These are phyloP conservation scores for Naganishia albida DNA, from an alignment of 1,284 basidiomycete genomes.

Conservation along the genomic window DNA sequence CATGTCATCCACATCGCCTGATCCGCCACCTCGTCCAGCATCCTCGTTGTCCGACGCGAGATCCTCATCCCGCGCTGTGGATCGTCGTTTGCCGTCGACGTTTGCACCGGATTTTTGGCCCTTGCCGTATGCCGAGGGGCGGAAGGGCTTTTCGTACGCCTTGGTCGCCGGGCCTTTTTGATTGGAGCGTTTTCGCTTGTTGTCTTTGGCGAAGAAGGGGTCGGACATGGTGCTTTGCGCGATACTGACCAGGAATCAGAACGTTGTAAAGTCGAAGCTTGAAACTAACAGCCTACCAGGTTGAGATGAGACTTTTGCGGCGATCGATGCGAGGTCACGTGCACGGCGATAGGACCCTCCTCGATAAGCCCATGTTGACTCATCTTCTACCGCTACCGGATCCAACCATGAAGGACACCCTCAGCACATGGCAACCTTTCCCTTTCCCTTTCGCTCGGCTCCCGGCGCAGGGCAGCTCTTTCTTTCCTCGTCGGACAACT, in stretches of 20 bases:
- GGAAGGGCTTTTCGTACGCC: constrained; percentile 45
- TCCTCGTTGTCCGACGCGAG: constrained; percentile 57
- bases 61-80: constrained; percentile 65
- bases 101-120: constrained; percentile 33
- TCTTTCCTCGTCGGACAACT: constrained; percentile 15
- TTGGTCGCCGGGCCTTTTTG: constrained; percentile 46
- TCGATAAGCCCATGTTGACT: constrained; percentile 1
- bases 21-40: constrained; percentile 59
- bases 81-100: constrained; percentile 25
- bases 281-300: not conserved
- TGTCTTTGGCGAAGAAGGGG: constrained; percentile 72
- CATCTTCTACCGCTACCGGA: constrained; percentile 1
- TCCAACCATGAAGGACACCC: too few relatives aligned
- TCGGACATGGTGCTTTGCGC: constrained; percentile 51
- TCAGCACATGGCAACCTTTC: too few relatives aligned
- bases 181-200: constrained; percentile 67
- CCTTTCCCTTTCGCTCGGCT: not conserved
- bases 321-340: constrained; percentile 1
- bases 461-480: constrained; percentile 20
- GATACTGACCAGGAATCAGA: not conserved
- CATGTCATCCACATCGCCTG: constrained; percentile 67
- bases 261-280: not conserved
- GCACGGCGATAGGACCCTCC: too few relatives aligned
- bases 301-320: constrained; percentile 19
- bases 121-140: constrained; percentile 42